Conservation (phyloP, 108 stramenopile genomes). For the Cyclotella kingstonii region DNA sequence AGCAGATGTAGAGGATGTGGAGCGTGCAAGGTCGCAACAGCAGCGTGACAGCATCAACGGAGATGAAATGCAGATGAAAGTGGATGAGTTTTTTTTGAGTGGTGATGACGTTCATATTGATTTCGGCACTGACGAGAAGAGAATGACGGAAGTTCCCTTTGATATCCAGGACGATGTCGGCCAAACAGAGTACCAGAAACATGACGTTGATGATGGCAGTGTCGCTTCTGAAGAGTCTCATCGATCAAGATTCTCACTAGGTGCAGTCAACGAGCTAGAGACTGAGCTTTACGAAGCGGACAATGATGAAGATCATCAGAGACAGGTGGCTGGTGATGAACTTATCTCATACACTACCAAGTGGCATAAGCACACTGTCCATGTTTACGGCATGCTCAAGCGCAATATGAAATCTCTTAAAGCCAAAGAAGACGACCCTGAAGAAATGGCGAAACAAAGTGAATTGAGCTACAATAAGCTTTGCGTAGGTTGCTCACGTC, state of each 20-base stretch:
- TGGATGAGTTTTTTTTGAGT: slow-evolving; percentile 40
- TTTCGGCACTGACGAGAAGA: slow-evolving; percentile 32
- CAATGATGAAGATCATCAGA: slow-evolving; percentile 50
- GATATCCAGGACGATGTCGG: slow-evolving; percentile 45
- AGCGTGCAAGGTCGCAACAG: slow-evolving; percentile 37
- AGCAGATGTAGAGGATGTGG: slow-evolving; percentile 50
- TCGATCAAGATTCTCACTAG: slow-evolving; percentile 51
- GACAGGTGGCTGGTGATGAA: slow-evolving; percentile 65
- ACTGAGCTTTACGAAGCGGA: slow-evolving; percentile 51
- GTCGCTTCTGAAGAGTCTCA: slow-evolving; percentile 28
- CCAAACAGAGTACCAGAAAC: slow-evolving; percentile 33
- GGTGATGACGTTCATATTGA: slow-evolving; percentile 41
- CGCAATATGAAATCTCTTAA: slow-evolving; percentile 50
- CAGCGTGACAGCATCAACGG: slow-evolving; percentile 28
- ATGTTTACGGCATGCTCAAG: slow-evolving; percentile 67
- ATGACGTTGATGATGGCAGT: slow-evolving; percentile 49
- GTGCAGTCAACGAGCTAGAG: slow-evolving; percentile 76
- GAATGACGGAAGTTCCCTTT: slow-evolving; percentile 45
- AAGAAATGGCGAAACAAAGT: slow-evolving; percentile 42
- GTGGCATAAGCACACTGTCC: slow-evolving; percentile 91
- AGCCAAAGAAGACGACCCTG: slow-evolving; percentile 43
- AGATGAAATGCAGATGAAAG: slow-evolving; percentile 30
- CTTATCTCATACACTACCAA: slow-evolving; percentile 61
- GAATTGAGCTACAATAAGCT: slow-evolving; percentile 66
- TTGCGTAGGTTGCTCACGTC: slow-evolving; percentile 60